phyloP scores from a whole-genome alignment of 2,329 filamentous ascomycete species.

The Zasmidium citrigriseum region DNA sequence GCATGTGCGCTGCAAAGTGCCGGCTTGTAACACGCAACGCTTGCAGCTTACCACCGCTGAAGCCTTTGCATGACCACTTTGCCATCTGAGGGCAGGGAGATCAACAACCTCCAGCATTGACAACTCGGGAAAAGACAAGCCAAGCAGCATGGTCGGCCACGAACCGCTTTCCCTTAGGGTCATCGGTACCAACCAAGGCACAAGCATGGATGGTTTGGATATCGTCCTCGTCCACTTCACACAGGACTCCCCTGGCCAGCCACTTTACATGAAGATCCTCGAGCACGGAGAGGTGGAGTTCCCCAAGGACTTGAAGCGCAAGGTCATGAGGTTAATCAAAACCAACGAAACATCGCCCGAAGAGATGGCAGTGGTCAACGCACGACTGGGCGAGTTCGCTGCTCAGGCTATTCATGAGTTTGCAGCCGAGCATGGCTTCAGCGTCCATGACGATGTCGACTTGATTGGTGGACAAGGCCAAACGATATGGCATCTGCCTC shows the following conservation, averaged over 20 bases:
- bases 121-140: no score
- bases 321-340: conserved; percentile 28
- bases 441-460: conserved; percentile 26
- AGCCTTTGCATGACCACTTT: no score
- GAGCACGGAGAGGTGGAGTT: conserved; percentile 23
- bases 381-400: conserved; percentile 25
- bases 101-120: neutral
- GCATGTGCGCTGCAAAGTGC: no score
- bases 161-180: conserved; percentile 4
- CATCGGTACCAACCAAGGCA: conserved; percentile 26
- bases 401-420: conserved; percentile 25
- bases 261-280: conserved; percentile 21
- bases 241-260: conserved; percentile 22
- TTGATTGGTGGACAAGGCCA: conserved; percentile 30
- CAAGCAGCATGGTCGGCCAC: neutral
- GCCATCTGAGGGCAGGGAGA: neutral
- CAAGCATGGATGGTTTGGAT: conserved; percentile 33
- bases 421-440: conserved; percentile 6
- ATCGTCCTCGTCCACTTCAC: conserved; percentile 29
- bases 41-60: no score
- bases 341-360: conserved; percentile 28
- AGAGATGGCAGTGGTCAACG: conserved; percentile 30
- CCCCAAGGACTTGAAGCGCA: conserved; percentile 1
- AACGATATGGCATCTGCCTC: conserved; percentile 30
- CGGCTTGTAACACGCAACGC: no score